These are phyloP conservation scores for Pisolithus tinctorius DNA, from an alignment of 768 basidiomycete genomes.

Conservation along the genomic window DNA sequence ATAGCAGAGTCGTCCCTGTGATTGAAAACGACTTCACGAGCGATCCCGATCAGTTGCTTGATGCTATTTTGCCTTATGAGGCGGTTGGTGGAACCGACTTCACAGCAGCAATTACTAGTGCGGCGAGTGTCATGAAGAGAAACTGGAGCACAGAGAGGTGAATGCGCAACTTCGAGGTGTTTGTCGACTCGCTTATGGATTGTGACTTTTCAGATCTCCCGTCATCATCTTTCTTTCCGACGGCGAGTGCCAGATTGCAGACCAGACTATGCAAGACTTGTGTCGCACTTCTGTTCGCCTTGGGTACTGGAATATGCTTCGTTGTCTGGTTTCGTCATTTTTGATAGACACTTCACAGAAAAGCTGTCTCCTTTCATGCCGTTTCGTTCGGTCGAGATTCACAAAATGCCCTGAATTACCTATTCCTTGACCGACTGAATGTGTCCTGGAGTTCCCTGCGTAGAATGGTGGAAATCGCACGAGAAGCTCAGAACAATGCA, in stretches of 20 bases:
- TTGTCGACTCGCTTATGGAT: neutral
- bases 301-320: constrained; percentile 29
- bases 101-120: constrained; percentile 30
- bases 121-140: constrained; percentile 34
- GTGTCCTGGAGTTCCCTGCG: constrained; percentile 23
- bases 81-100: constrained; percentile 39
- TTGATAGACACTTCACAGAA: constrained; percentile 25
- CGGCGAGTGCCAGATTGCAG: constrained; percentile 34
- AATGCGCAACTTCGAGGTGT: neutral
- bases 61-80: constrained; percentile 25
- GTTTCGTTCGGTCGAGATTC: constrained; percentile 43
- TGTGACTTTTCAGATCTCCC: constrained; percentile 8
- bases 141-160: constrained; percentile 49
- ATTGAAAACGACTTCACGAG: constrained; percentile 42
- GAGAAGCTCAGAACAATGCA: constrained; percentile 37
- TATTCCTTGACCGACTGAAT: constrained; percentile 2
- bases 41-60: constrained; percentile 39
- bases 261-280: constrained; percentile 33
- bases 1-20: constrained; percentile 13
- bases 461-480: constrained; percentile 48
- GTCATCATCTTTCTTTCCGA: constrained; percentile 32
- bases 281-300: constrained; percentile 37
- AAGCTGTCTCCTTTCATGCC: constrained; percentile 50
- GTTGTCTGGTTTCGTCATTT: neutral
- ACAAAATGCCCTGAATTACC: too few relatives aligned